Conservation (phyloP, 2,329 filamentous ascomycete species). For the Cercospora sojina region DNA sequence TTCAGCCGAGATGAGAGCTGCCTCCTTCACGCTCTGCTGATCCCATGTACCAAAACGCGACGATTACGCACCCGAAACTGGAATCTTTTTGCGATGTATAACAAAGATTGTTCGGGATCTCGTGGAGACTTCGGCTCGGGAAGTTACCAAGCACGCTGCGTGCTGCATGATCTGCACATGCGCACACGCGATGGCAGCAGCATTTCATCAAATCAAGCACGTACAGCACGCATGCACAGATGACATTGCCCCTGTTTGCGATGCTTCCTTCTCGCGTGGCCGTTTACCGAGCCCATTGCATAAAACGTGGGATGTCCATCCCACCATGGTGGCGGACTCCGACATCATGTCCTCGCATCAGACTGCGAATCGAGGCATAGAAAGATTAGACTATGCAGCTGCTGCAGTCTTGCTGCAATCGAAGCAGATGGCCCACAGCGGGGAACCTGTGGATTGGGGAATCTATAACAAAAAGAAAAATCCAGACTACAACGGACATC, state of each 20-base stretch:
- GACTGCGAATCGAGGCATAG: not conserved
- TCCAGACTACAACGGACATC: too few species aligned
- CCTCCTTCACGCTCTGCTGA: not conserved
- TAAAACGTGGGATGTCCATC: not conserved
- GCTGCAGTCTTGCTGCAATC: not conserved
- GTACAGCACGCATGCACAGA: not conserved
- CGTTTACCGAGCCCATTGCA: not conserved
- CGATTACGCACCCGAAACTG: not conserved
- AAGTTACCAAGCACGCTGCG: not conserved
- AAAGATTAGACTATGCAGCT: not conserved
- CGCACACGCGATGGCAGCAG: not conserved
- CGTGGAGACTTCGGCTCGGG: not conserved
- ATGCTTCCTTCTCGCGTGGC: not conserved
- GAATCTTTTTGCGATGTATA: not conserved
- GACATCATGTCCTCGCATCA: not conserved
- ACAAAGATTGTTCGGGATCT: not conserved
- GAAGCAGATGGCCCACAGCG: not conserved
- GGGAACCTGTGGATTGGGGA: not conserved
- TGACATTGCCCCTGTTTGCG: not conserved
- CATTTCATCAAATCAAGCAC: not conserved
- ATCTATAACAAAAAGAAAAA: not conserved
- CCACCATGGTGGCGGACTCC: not conserved
- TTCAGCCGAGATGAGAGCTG: not conserved
- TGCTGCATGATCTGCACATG: not conserved
- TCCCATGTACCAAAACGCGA: not conserved